phyloP scores from a whole-genome alignment of 306 rosid species.

The Pyrus pyrifolia region DNA sequence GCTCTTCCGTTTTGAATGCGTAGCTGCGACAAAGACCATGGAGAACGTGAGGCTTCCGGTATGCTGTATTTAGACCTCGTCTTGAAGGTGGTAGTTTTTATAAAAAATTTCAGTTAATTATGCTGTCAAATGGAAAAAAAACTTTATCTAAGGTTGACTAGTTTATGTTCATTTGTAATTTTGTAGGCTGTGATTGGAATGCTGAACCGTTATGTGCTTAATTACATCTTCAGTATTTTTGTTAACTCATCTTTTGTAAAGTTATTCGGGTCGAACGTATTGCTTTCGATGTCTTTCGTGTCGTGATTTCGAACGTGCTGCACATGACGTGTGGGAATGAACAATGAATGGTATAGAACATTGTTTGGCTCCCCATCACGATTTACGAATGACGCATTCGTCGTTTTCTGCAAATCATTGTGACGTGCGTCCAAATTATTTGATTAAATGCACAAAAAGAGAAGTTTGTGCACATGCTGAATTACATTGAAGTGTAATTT shows the following conservation, averaged over 20 bases:
- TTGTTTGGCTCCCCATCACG: background rate
- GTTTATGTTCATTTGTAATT: constrained; percentile 36
- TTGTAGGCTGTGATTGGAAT: constrained; percentile 58
- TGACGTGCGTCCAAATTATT: too few species aligned
- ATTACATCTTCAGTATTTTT: constrained; percentile 15
- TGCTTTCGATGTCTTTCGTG: background rate
- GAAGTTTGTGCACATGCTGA: background rate
- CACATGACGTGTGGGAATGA: background rate
- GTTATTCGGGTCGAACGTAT: background rate
- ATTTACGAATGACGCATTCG: too few species aligned
- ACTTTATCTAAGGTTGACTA: constrained; percentile 21
- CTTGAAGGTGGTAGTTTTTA: constrained; percentile 30
- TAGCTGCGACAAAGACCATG: constrained; percentile 13
- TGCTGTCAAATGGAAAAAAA: constrained; percentile 27
- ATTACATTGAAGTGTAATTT: background rate
- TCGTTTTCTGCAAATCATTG: too few species aligned
- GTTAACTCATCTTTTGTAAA: background rate
- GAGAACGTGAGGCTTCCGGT: background rate
- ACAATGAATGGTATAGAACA: background rate
- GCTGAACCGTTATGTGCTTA: constrained; percentile 26
- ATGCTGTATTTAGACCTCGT: constrained; percentile 27
- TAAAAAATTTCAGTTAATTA: constrained; percentile 31
- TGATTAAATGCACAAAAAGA: background rate
- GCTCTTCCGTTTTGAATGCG: constrained; percentile 24
- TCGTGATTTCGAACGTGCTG: background rate